These are phyloP conservation scores for Pythium rishiriense DNA, from an alignment of 352 stramenopile genomes.

Conservation along the genomic window DNA sequence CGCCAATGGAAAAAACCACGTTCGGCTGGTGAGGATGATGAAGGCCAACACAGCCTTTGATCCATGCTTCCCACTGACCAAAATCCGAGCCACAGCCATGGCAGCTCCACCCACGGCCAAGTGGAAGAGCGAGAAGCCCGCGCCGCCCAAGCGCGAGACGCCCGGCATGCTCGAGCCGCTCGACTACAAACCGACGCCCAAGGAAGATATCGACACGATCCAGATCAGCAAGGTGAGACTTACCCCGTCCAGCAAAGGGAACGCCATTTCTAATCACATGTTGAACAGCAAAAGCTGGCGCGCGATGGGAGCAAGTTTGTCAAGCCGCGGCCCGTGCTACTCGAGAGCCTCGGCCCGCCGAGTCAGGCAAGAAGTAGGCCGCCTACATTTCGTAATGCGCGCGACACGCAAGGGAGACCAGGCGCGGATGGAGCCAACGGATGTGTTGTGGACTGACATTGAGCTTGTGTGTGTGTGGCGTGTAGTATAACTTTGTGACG, in stretches of 20 bases:
- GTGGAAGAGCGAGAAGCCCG: slow-evolving; percentile 27
- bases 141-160: slow-evolving; percentile 30
- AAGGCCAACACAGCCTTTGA: too few relatives aligned
- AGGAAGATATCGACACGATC: slow-evolving; percentile 54
- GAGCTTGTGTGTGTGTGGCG: neutral
- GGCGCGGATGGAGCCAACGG: too few relatives aligned
- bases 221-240: slow-evolving; percentile 62
- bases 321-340: slow-evolving; percentile 52
- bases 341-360: slow-evolving; percentile 51
- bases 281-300: slow-evolving; percentile 34
- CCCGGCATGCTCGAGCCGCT: slow-evolving; percentile 59
- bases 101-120: slow-evolving; percentile 23
- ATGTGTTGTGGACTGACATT: neutral
- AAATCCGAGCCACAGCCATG: neutral
- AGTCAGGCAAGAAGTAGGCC: slow-evolving; percentile 38
- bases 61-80: neutral
- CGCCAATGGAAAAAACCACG: neutral
- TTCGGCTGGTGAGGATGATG: neutral
- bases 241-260: too few relatives aligned
- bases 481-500: slow-evolving; percentile 30
- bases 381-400: neutral
- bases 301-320: slow-evolving; percentile 52
- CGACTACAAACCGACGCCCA: slow-evolving; percentile 61
- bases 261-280: neutral
- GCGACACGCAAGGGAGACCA: neutral